Evolutionary conservation across 805 yeast genomes (phyloP).

Genomic region (Starmerella khaoyaiensis): DNA sequence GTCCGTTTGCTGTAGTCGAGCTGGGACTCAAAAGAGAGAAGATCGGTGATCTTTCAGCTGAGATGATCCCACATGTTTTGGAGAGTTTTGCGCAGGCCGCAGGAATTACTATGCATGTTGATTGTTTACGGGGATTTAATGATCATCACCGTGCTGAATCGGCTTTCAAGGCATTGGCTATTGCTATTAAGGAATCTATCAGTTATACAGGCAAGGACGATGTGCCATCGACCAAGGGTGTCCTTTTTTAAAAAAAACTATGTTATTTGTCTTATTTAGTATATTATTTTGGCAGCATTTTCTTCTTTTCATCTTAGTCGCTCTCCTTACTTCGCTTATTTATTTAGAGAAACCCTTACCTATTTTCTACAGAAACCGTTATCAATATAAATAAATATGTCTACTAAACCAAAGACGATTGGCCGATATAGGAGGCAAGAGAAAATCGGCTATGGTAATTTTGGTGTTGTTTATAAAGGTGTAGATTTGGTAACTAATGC

Average conservation of each 20-base stretch:
- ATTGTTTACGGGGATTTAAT: conserved; percentile 81
- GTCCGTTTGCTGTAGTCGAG: conserved; percentile 85
- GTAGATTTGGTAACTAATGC: conserved; percentile 42
- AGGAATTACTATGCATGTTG: conserved; percentile 83
- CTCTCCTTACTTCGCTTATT: no score
- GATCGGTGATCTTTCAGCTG: conserved; percentile 82
- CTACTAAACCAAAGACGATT: conserved; percentile 10
- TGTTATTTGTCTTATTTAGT: no score
- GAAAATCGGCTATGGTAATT: conserved; percentile 89
- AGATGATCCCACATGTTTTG: conserved; percentile 95
- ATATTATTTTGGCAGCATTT: no score
- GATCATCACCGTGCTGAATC: conserved; percentile 95
- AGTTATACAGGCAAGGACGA: conserved; percentile 76
- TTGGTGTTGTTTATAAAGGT: conserved; percentile 93
- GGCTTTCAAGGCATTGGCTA: conserved; percentile 91
- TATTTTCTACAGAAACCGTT: no score
- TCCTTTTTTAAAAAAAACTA: conserved; percentile 34
- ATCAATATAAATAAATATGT: no score
- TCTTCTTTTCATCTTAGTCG: no score
- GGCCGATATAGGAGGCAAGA: conserved; percentile 66
- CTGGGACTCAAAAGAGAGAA: conserved; percentile 84
- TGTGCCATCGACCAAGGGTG: conserved; percentile 95
- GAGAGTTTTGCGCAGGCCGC: conserved; percentile 92
- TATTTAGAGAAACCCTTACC: no score
- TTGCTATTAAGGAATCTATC: conserved; percentile 79